phyloP scores from a whole-genome alignment of 371 early-diverging fungal genomes.

The Mortierella sp. region DNA sequence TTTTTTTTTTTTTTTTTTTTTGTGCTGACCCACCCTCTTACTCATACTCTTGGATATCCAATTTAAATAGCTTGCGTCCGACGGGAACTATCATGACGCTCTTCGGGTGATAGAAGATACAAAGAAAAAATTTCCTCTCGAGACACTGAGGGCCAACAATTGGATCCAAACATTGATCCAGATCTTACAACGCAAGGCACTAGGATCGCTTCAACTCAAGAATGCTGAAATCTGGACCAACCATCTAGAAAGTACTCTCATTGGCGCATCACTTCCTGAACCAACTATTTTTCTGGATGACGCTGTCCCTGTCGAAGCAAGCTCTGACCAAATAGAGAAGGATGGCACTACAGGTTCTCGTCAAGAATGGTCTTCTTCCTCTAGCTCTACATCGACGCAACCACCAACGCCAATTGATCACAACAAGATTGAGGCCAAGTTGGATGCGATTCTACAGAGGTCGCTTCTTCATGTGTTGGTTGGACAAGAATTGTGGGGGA shows the following conservation, averaged over 20 bases:
- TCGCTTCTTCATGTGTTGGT: constrained; percentile 21
- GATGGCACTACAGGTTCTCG: background rate
- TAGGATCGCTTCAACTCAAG: constrained; percentile 22
- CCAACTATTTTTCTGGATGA: no score
- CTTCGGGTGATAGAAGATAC: constrained; percentile 42
- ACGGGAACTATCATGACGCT: constrained; percentile 34
- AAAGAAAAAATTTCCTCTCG: constrained; percentile 26
- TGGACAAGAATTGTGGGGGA: constrained; percentile 20
- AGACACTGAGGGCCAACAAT: constrained; percentile 27
- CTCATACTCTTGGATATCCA: background rate
- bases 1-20: background rate
- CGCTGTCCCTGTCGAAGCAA: no score
- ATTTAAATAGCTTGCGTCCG: constrained; percentile 17
- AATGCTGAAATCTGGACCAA: constrained; percentile 36
- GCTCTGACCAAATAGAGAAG: no score
- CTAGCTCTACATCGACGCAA: background rate
- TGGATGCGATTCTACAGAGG: constrained; percentile 33
- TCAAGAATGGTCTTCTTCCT: background rate
- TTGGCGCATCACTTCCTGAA: background rate
- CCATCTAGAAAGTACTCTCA: constrained; percentile 25
- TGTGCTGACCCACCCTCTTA: no score
- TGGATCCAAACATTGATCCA: constrained; percentile 46
- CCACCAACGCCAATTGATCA: background rate
- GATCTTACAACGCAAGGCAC: constrained; percentile 34
- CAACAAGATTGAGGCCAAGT: constrained; percentile 22